Conservation (phyloP, 2,329 filamentous ascomycete species). For the Ophiostoma sp. region DNA sequence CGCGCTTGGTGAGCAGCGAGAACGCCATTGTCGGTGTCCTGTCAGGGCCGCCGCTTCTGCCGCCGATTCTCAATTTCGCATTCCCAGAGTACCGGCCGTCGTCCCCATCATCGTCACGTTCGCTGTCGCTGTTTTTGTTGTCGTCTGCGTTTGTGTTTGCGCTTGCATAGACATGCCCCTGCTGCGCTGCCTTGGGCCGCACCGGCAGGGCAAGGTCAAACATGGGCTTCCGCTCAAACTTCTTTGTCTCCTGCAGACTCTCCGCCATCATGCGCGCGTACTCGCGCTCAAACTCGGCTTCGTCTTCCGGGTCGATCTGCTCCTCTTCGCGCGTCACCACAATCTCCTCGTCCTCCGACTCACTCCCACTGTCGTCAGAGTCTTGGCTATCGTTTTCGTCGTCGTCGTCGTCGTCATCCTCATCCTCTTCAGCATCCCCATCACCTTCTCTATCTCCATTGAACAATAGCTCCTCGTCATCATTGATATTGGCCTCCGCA, state of each 20-base stretch:
- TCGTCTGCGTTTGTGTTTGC: background rate
- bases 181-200: constrained; percentile 51
- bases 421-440: constrained; percentile 42
- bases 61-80: no score
- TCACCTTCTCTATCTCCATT: constrained; percentile 33
- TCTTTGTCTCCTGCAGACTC: constrained; percentile 79
- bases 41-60: background rate
- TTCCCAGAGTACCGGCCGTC: background rate
- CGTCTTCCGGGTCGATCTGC: constrained; percentile 83
- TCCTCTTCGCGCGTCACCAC: constrained; percentile 88
- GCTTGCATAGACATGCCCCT: background rate
- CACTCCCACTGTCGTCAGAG: constrained; percentile 37
- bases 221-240: constrained; percentile 88
- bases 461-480: constrained; percentile 52
- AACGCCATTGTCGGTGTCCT: constrained; percentile 81
- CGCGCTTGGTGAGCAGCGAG: constrained; percentile 88
- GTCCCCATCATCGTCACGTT: constrained; percentile 14
- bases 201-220: constrained; percentile 98
- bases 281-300: constrained; percentile 96
- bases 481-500: constrained; percentile 45
- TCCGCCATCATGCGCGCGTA: constrained; percentile 98
- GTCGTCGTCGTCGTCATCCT: constrained; percentile 49
- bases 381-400: constrained; percentile 48
- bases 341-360: constrained; percentile 80
- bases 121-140: background rate